These are phyloP conservation scores for Thermoascus crustaceus DNA, from an alignment of 2,329 filamentous ascomycete genomes.

Conservation along the genomic window DNA sequence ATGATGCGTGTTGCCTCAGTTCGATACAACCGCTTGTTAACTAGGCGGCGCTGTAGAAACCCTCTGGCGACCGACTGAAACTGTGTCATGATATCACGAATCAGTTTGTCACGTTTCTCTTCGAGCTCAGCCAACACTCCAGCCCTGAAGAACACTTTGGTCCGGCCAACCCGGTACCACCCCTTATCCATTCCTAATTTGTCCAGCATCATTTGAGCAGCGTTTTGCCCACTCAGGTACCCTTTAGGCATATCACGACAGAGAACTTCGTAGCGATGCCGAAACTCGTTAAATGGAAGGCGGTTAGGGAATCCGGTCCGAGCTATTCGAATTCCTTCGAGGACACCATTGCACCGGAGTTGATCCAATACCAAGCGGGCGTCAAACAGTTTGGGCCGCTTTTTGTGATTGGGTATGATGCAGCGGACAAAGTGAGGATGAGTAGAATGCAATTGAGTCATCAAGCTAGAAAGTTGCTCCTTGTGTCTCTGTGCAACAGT, in stretches of 20 bases:
- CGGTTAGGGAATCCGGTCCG: slow-evolving; percentile 95
- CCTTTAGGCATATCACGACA: slow-evolving; percentile 82
- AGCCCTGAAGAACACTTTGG: slow-evolving; percentile 96
- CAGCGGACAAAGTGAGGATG: slow-evolving; percentile 98
- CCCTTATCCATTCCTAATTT: slow-evolving; percentile 77
- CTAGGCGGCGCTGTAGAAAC: slow-evolving; percentile 77
- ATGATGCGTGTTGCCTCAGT: slow-evolving; percentile 93
- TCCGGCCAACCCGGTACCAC: slow-evolving; percentile 86
- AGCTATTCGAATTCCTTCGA: slow-evolving; percentile 97
- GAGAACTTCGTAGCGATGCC: slow-evolving; percentile 90
- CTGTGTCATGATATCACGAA: slow-evolving; percentile 83
- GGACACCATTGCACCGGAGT: slow-evolving; percentile 94
- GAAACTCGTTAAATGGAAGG: slow-evolving; percentile 84
- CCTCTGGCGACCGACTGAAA: slow-evolving; percentile 92
- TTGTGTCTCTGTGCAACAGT: slow-evolving; percentile 97
- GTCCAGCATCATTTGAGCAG: slow-evolving; percentile 77
- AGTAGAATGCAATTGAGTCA: slow-evolving; percentile 88
- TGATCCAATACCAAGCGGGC: slow-evolving; percentile 92
- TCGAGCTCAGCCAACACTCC: slow-evolving; percentile 94
- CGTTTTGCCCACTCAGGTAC: slow-evolving; percentile 82
- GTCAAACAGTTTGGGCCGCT: slow-evolving; percentile 85
- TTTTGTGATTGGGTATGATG: slow-evolving; percentile 97
- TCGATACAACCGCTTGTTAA: slow-evolving; percentile 87
- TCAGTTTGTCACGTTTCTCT: slow-evolving; percentile 86
- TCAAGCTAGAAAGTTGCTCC: slow-evolving; percentile 92